These are phyloP conservation scores for Xanthoconium stramineum DNA, from an alignment of 768 basidiomycete species.

Conservation along the genomic window DNA sequence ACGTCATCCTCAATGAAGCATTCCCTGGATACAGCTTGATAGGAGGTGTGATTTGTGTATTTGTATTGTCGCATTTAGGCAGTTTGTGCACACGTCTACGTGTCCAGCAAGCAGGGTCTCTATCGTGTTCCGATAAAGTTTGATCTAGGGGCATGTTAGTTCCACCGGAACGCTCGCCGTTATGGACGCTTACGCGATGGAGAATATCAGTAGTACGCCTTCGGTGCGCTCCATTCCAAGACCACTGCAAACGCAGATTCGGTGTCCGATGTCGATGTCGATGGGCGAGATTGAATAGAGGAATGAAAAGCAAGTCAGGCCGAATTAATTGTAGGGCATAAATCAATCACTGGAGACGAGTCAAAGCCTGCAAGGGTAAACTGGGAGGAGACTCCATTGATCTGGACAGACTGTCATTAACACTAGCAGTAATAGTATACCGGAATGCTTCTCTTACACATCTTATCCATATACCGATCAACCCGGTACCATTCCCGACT, in stretches of 20 bases:
- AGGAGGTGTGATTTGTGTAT: constrained; percentile 13
- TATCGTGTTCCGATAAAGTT: constrained; percentile 15
- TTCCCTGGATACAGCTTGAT: constrained; percentile 17
- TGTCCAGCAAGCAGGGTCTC: constrained; percentile 26
- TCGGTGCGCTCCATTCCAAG: constrained; percentile 8
- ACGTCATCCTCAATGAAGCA: constrained; percentile 10
- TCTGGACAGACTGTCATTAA: too few relatives aligned
- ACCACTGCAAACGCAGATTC: constrained; percentile 19
- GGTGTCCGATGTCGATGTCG: constrained; percentile 11
- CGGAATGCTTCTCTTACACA: too few relatives aligned
- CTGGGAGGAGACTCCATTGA: too few relatives aligned
- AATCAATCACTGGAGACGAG: too few relatives aligned
- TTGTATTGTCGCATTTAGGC: constrained; percentile 12
- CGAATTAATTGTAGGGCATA: constrained; percentile 13
- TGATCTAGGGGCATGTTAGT: not conserved
- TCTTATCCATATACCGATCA: too few relatives aligned
- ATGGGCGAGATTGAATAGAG: not conserved
- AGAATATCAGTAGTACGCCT: constrained; percentile 5
- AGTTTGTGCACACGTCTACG: constrained; percentile 9
- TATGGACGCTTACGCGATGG: constrained; percentile 11
- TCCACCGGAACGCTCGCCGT: constrained; percentile 16
- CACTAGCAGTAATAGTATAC: too few relatives aligned
- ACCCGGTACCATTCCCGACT: too few relatives aligned
- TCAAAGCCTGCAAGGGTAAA: too few relatives aligned
- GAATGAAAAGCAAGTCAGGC: constrained; percentile 28